Base-by-base conservation (phyloP, 345 rosid species). In the Isatis tinctoria region DNA sequence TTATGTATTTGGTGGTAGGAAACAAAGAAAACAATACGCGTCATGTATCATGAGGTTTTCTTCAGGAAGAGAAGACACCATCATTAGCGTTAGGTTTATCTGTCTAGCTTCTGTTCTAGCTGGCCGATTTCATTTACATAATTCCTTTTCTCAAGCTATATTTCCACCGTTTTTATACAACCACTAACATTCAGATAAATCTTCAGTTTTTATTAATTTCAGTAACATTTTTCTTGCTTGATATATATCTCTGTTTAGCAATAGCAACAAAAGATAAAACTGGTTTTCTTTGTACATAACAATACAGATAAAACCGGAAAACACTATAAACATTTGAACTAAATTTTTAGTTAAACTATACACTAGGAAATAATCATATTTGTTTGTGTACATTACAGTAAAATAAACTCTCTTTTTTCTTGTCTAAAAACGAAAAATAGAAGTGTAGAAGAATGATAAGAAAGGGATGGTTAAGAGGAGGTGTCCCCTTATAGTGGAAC, bases 401-500 rank as follows among this genome's bases (percentile, higher is more conserved):
- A 20, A 47, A 47, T 10, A 58, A 47, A 37, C 43, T 47, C 17
- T 4, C 32, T 11, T 1, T 8, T 33, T 44, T 16, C 1, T 54
- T 7, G 4, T 14, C 10, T 6, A n/a, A 1, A 12, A 44, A 67
- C 7, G 3, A 49, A 24, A 60, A 43, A 40, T 60, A 61, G 37
- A 16, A 39, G 22, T 60, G 53, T 28, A 61, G 18, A 62, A 62
- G 65, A 62, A 76, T 52, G 65, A 76, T 69, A 54, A 69, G 70
- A 76, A 76, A 76, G 59, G 51, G 79, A 76, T 54, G 70, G 65
- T 37, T 76, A 70, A 43, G 36, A 43, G 69, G 39, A 30, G 16
- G 35, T 69, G 79, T 53, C 70, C 70, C 79, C 52, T 69, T 68
- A 40, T 53, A 20, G 66, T 69, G 65, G 70, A 76, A 76, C 75